Evolutionary conservation across 2,329 filamentous ascomycete genomes (phyloP), one percentile per base, ranked within the genome.

Genomic region (Chaetomium globosum): DNA sequence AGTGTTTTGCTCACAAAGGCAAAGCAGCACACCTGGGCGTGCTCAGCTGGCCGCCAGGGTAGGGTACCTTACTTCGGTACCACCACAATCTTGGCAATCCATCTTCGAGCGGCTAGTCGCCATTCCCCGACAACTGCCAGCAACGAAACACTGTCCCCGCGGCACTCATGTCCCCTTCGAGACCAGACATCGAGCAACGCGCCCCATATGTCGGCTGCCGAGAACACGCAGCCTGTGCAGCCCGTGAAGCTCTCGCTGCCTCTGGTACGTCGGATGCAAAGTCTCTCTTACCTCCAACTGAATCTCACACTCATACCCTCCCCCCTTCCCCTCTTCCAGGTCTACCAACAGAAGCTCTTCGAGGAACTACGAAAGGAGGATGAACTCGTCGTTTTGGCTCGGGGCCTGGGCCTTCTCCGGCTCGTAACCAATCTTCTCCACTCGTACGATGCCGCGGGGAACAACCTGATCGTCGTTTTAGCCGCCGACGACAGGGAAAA

Each of bases 321-420:
- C 43, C 33, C 23, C 48, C 36, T n/a, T 16, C 31, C 56, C 53
- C 52, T 30, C 28, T 49, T 71, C 4, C 67, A 90, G 87, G 83
- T 93, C 83, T 99, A 96, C 78, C 95, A 99, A 81, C 93, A 98
- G 81, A 89, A 92, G 74, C 87, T 98, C 73, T 98, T 98, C 81
- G 92, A 91, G 76, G 91, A 95, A 79, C 87, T 96, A 71, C 89
- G 92, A 69, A 82, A 87, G 67, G 91, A 97, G 80, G 95, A 99
- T 90, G 90, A 96, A 78, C 88, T 99, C 69, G 90, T 98, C 73
- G 84, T 99, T 62, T 85, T 98, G 63, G 95, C 94, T 51, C 91
- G 92, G 61, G 95, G 95, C 71, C 88, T 99, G 56, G 95, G 95
- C 72, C 88, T 98, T 54, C 86, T 97, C 76, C 92, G 93, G 71